These are phyloP conservation scores for Aspergillus sp. DNA, from an alignment of 2,329 filamentous ascomycete species.

Conservation along the genomic window DNA sequence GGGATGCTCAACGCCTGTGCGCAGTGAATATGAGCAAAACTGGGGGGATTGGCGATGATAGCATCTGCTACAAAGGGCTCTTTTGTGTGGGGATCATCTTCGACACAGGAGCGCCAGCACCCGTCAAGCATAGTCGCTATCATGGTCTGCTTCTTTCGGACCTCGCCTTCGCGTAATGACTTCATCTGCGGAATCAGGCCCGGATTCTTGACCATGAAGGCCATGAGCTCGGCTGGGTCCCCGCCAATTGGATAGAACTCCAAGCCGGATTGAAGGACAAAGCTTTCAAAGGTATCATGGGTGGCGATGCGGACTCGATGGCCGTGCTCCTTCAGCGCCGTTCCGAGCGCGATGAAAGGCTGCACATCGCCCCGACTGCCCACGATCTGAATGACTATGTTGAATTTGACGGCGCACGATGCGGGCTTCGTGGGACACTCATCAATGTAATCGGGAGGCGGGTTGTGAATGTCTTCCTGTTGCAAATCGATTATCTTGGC, in stretches of 20 bases:
- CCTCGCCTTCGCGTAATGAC: conserved; percentile 32
- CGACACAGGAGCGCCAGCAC: conserved; percentile 38
- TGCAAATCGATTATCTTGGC: conserved; percentile 20
- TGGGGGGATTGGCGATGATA: conserved; percentile 54
- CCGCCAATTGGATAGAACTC: conserved; percentile 60
- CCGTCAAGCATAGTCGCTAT: conserved; percentile 37
- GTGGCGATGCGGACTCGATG: conserved; percentile 58
- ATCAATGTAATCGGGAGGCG: background rate
- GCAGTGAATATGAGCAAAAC: conserved; percentile 52
- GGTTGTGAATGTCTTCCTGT: conserved; percentile 12
- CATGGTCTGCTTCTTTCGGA: conserved; percentile 26
- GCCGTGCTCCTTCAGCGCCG: conserved; percentile 46
- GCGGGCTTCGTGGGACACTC: background rate
- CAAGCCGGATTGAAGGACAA: conserved; percentile 50
- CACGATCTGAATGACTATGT: conserved; percentile 56
- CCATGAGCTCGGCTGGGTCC: conserved; percentile 51
- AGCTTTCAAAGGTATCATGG: conserved; percentile 52
- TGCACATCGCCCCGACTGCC: conserved; percentile 57
- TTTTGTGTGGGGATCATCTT: conserved; percentile 21
- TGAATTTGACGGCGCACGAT: conserved; percentile 29
- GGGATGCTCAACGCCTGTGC: conserved; percentile 49
- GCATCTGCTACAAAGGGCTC: conserved; percentile 51
- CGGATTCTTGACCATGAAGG: conserved; percentile 50
- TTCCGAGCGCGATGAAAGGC: conserved; percentile 57
- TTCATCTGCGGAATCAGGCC: conserved; percentile 37